These are phyloP conservation scores for Baorangia bicolor DNA, from an alignment of 768 basidiomycete species.

Conservation along the genomic window DNA sequence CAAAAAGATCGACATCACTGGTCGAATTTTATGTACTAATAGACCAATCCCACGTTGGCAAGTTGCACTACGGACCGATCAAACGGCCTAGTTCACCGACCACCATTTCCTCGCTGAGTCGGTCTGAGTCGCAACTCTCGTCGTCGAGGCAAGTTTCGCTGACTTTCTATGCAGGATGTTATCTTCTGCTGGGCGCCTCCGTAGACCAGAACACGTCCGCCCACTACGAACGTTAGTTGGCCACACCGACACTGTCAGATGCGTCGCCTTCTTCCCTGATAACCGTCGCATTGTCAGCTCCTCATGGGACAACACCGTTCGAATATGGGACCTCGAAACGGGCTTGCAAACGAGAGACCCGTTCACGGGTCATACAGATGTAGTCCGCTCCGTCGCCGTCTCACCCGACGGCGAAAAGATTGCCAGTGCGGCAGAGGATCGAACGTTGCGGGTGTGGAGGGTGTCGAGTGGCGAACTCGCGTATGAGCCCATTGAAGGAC, in stretches of 20 bases:
- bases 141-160: neutral
- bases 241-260: constrained; percentile 26
- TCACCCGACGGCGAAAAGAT: constrained; percentile 28
- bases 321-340: constrained; percentile 27
- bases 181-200: constrained; percentile 20
- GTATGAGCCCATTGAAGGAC: constrained; percentile 28
- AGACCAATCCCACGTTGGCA: neutral
- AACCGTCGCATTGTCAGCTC: constrained; percentile 24
- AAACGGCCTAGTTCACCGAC: neutral
- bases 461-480: constrained; percentile 20
- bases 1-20: no score
- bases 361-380: constrained; percentile 28
- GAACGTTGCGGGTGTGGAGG: constrained; percentile 30
- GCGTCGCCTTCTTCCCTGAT: constrained; percentile 31
- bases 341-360: constrained; percentile 15
- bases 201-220: constrained; percentile 26
- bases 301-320: constrained; percentile 28
- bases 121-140: neutral
- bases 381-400: constrained; percentile 31
- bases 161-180: constrained; percentile 9
- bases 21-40: neutral
- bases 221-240: constrained; percentile 33
- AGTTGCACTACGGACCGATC: neutral
- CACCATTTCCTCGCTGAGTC: no score
- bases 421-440: constrained; percentile 30